phyloP scores from a whole-genome alignment of 2,329 filamentous ascomycete genomes.

The Fusarium clavum region DNA sequence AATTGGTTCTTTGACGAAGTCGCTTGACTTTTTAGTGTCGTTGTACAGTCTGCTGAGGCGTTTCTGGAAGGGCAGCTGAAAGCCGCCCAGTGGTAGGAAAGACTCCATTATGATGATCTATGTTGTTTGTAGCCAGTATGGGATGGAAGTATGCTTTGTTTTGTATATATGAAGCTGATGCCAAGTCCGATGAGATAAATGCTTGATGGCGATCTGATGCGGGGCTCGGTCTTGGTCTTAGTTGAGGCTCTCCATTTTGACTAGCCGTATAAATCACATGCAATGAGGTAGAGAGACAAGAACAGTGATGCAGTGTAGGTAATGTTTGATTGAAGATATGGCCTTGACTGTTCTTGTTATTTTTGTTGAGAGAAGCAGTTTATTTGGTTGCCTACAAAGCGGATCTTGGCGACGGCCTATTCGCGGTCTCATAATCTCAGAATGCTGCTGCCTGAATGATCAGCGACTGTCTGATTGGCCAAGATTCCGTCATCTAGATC shows the following conservation, averaged over 20 bases:
- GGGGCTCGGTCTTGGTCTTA: slow-evolving; percentile 23
- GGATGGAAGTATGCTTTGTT: not conserved
- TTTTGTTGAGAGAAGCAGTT: slow-evolving; percentile 37
- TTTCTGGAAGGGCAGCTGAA: slow-evolving; percentile 69
- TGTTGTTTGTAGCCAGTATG: not conserved
- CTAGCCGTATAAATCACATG: slow-evolving; percentile 9
- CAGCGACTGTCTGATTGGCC: slow-evolving; percentile 30
- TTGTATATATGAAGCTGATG: not conserved
- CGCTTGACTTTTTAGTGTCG: slow-evolving; percentile 82
- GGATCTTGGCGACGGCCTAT: slow-evolving; percentile 45
- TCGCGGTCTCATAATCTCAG: slow-evolving; percentile 39
- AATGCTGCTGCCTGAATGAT: slow-evolving; percentile 48
- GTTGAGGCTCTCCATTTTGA: slow-evolving; percentile 20
- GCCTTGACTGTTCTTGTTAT: slow-evolving; percentile 3
- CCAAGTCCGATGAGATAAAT: slow-evolving; percentile 25
- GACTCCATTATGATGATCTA: slow-evolving; percentile 58
- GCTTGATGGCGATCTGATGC: slow-evolving; percentile 34
- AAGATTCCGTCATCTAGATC: not conserved
- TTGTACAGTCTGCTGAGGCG: slow-evolving; percentile 80
- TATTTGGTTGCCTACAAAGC: slow-evolving; percentile 49
- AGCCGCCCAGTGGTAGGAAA: slow-evolving; percentile 62
- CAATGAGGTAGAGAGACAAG: not conserved
- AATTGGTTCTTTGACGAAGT: slow-evolving; percentile 75
- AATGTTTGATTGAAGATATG: not conserved
- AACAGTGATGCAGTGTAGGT: not conserved